Percentiles rank a stretch among this genome's conserved stretches.
Conservation (phyloP, 1,284 basidiomycete species). For the Phellinidium pouzarii region DNA sequence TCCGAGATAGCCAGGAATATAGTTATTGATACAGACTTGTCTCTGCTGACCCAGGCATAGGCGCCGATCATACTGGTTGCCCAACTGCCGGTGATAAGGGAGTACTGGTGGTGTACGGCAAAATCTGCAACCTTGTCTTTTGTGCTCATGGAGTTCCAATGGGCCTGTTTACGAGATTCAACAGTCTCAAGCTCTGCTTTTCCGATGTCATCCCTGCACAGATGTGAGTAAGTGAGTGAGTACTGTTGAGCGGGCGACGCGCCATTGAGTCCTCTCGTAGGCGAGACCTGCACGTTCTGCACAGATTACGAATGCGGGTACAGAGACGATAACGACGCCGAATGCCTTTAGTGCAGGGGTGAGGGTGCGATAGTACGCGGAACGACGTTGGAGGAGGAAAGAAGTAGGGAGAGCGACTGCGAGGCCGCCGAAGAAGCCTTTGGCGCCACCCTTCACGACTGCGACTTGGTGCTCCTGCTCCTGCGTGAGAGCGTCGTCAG, state of each 20-base stretch:
- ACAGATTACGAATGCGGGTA: constrained; percentile 66
- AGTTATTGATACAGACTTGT: constrained; percentile 23
- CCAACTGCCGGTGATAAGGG: constrained; percentile 42
- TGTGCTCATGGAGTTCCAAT: constrained; percentile 33
- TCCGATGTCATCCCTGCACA: constrained; percentile 27
- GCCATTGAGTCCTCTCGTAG: constrained; percentile 70
- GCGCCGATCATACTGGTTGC: constrained; percentile 36
- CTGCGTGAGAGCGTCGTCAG: constrained; percentile 1
- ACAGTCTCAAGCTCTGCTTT: constrained; percentile 30
- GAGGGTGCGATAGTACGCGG: constrained; percentile 58
- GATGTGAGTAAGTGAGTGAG: not conserved
- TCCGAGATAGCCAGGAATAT: too few relatives aligned
- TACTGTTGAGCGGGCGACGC: constrained; percentile 23
- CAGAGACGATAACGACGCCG: constrained; percentile 58
- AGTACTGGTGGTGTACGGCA: constrained; percentile 39
- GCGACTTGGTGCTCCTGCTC: constrained; percentile 44
- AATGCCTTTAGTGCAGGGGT: constrained; percentile 74
- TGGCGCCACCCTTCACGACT: constrained; percentile 54
- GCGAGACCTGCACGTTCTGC: constrained; percentile 75
- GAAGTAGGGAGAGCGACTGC: constrained; percentile 49
- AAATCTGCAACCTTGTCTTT: constrained; percentile 36
- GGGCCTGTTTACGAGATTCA: constrained; percentile 24
- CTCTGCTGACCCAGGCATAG: constrained; percentile 30
- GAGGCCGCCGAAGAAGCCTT: constrained; percentile 52
- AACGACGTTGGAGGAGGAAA: constrained; percentile 50